A percentile compares a stretch with the other conserved stretches of the same genome.
Conservation (phyloP, 345 rosid species). For the Sisymbrium irio region DNA sequence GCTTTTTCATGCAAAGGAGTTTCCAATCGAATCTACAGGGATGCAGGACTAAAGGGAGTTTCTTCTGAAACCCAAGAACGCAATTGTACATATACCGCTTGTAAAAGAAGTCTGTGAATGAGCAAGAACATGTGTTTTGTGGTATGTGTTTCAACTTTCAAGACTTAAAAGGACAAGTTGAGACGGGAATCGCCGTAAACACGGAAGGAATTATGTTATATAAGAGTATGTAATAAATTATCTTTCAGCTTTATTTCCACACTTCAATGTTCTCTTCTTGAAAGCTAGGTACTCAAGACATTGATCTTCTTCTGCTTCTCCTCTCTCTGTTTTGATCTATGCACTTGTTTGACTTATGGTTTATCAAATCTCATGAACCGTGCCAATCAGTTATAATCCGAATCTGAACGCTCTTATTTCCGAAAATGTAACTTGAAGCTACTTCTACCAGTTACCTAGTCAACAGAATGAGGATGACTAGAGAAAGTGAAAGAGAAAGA, state of each 20-base stretch:
- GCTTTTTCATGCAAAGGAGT: neutral
- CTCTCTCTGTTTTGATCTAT: neutral
- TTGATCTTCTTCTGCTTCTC: neutral
- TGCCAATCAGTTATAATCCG: neutral
- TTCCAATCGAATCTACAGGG: neutral
- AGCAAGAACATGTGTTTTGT: slow-evolving; percentile 18
- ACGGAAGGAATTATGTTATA: neutral
- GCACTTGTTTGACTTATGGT: neutral
- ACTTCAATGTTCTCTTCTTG: slow-evolving; percentile 6
- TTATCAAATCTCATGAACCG: neutral
- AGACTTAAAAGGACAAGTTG: neutral
- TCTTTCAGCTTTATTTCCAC: neutral
- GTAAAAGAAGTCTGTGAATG: slow-evolving; percentile 10
- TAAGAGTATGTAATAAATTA: slow-evolving; percentile 18
- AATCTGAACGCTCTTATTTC: neutral
- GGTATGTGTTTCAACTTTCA: slow-evolving; percentile 19
- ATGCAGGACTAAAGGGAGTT: neutral
- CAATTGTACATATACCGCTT: slow-evolving; percentile 26
- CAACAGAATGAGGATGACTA: slow-evolving; percentile 4
- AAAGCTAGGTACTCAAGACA: neutral
- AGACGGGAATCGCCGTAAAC: neutral
- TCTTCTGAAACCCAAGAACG: slow-evolving; percentile 10
- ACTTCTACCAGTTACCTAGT: neutral
- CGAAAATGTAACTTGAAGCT: neutral
- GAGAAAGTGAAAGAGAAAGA: no score